Conservation (phyloP, 345 rosid genomes). For the Boechera divaricarpa region DNA sequence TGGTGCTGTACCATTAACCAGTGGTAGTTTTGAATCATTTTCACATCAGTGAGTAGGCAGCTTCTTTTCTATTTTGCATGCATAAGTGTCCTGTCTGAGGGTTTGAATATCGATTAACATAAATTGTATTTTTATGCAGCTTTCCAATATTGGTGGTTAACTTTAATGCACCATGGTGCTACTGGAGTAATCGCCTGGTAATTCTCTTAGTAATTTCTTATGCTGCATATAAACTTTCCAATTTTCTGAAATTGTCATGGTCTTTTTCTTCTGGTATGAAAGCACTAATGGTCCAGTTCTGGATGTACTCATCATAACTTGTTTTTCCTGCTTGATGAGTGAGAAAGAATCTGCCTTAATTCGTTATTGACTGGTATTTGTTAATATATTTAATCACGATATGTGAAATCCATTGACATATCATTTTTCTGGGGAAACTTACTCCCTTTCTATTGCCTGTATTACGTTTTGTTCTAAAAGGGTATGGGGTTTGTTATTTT, state of each 20-base stretch:
- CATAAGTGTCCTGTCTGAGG: conserved; percentile 15
- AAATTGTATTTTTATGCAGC: conserved; percentile 54
- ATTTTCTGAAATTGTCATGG: not conserved
- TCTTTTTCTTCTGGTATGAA: conserved; percentile 26
- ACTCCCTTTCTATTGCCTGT: not conserved
- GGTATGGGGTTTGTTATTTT: conserved; percentile 16
- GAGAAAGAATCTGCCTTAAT: conserved; percentile 26
- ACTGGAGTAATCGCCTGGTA: conserved; percentile 97
- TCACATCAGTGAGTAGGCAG: conserved; percentile 72
- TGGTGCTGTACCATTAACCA: conserved; percentile 62
- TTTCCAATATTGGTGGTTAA: conserved; percentile 87
- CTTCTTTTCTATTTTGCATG: conserved; percentile 25
- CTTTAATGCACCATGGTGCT: conserved; percentile 99
- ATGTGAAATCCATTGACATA: conserved; percentile 14
- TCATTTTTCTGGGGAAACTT: conserved; percentile 10
- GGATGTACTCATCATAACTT: conserved; percentile 9
- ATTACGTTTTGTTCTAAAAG: not conserved
- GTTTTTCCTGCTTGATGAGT: conserved; percentile 22
- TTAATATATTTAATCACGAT: conserved; percentile 7
- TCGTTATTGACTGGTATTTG: not conserved
- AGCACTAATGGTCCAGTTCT: not conserved
- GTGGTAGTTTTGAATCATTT: conserved; percentile 68
- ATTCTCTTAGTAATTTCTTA: conserved; percentile 31
- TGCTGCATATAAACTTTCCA: conserved; percentile 12
- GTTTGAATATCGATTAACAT: conserved; percentile 32